Evolutionary conservation across 2,329 filamentous ascomycete species (phyloP), one percentile per base, ranked within the genome.

Genomic region (Hypoxylon sp.): DNA sequence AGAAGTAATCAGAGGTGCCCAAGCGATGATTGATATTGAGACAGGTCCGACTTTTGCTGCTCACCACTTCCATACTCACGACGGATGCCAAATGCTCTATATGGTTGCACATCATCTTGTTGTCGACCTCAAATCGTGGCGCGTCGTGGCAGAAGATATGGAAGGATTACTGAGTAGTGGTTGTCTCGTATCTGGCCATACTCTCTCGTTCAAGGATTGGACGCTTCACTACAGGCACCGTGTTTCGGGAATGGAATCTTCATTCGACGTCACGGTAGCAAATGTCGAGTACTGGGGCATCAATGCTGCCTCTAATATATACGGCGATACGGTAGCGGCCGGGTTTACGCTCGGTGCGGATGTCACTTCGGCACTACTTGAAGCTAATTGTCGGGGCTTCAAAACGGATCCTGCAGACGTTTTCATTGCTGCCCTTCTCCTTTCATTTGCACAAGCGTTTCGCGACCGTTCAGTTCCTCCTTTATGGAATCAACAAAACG

Each of bases 391-490:
- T 55, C 77, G 80, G 9, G 82, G 83, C 1, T 81, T 88, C 66
- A 81, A 82, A 53, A 87, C 85, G 0, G 85, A 89, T 47, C 77
- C 83, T 0, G 81, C 84, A 6, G 86, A 89, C 68, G 81, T 89
- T 2, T 84, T 88, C 69, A 76, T 89, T 4, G 82, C 87, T 1
- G 83, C 85, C 0, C 78, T 89, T 4, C 74, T 88, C 3, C 82
- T 88, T 5, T 87, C 87, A 0, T 90, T 90, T 74, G 79, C 81
- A 1, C 84, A 85, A 62, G 83, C 83, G 0, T 90, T 90, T 65
- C 80, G 82, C 13, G 85, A 89, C 56, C 81, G 87, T 17, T 67
- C 72, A 0, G 76, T 81, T 0, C 88, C 87, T 0, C 83, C 84
- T 1, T 72, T 90, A 0, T 90, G 85, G 85, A 86, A 84, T 59